Evolutionary conservation across 2,329 filamentous ascomycete species (phyloP), one percentile per base, ranked within the genome.

Genomic region (Botrytis sinoallii): DNA sequence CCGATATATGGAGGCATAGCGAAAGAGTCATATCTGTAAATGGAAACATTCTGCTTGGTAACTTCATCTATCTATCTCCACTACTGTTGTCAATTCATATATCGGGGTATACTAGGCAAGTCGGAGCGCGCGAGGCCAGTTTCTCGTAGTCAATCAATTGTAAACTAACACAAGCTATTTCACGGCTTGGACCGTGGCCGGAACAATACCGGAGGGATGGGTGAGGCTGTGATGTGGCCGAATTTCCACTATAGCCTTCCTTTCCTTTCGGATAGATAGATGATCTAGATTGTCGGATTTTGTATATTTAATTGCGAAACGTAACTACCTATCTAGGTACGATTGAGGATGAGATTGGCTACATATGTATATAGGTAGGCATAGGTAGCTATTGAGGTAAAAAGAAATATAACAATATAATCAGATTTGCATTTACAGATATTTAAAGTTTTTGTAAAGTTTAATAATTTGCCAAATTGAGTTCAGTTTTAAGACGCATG

Each of bases 201-300:
- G 61, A 29, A 65, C 40, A 46, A 32, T 46, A 46, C 40, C 61
- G 40, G 61, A 65, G 61, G n/a, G 61, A 18, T 57, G 14, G 52
- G 52, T 44, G 61, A 65, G 61, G 61, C 61, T 64, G 61, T 44
- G 61, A 44, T 64, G 38, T 64, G 61, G 38, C 61, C 61, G 40
- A 44, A 44, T 42, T 44, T 44, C 38, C 61, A 64, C 61, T 40
- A 64, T 64, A 40, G 25, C n/a, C n/a, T 29, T 40, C 61, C 60
- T 44, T 64, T 64, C 60, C 52, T 32, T 57, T 57, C 52, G 52
- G 52, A 52, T n/a, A 55, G 52, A 57, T 29, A 64, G 38, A n/a
- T 64, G 35, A 60, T 25, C 38, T 61, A 61, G 59, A 61, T 61
- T 38, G 32, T 29, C n/a, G n/a, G 16, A 18, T 57, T 29, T 29